A percentile compares a stretch with the other conserved stretches of the same genome.
Conservation (phyloP, 345 rosid species). For the Capsella bursapastoris region DNA sequence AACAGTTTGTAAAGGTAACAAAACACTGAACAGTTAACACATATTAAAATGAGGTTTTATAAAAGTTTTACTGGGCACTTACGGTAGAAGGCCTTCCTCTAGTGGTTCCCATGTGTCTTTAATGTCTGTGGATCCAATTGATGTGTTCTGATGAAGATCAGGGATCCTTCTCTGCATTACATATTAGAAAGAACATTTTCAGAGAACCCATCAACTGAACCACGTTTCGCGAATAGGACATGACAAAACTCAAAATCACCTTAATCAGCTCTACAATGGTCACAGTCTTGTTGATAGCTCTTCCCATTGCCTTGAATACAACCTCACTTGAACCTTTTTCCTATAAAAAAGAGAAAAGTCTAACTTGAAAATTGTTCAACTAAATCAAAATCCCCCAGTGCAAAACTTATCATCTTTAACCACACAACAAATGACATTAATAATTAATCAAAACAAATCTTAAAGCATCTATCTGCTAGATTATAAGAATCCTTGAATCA, state of each 20-base stretch:
- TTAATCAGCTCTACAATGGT: constrained; percentile 70
- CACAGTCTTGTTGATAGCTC: constrained; percentile 80
- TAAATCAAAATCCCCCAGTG: neutral
- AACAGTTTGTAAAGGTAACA: neutral
- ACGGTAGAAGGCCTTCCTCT: constrained; percentile 88
- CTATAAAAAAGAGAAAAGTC: constrained; percentile 34
- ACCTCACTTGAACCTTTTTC: constrained; percentile 69
- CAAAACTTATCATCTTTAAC: neutral
- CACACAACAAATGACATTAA: constrained; percentile 11
- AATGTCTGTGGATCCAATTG: constrained; percentile 81
- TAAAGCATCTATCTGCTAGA: neutral
- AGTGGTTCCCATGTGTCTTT: constrained; percentile 88
- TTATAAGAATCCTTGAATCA: neutral
- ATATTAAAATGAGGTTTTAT: neutral
- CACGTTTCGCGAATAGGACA: neutral
- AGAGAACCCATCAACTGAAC: constrained; percentile 12
- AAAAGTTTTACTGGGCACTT: constrained; percentile 19
- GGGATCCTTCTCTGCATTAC: constrained; percentile 72
- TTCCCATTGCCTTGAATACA: constrained; percentile 79
- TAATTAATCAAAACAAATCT: neutral
- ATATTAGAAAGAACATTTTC: neutral
- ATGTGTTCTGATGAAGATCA: constrained; percentile 78
- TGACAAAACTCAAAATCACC: constrained; percentile 38
- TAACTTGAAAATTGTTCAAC: neutral
- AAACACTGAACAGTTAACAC: neutral